Evolutionary conservation across 2,329 filamentous ascomycete species (phyloP).

Genomic region (Trematosphaeria pertusa): DNA sequence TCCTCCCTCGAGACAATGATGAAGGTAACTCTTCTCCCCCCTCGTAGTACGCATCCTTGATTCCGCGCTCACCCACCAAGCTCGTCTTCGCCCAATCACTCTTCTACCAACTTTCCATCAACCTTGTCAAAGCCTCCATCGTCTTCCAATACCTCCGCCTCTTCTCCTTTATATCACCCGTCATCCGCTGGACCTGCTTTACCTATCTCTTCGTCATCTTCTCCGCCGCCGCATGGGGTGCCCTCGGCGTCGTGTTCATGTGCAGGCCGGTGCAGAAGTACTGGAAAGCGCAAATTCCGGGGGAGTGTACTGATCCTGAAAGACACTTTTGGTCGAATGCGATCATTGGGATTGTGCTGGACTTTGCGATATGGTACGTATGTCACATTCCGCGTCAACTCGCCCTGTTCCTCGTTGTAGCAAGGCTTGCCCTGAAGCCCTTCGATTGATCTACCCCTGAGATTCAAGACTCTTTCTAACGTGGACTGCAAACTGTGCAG

Average conservation of each 20-base stretch:
- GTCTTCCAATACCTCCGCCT: slow-evolving; percentile 38
- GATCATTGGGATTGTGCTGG: slow-evolving; percentile 36
- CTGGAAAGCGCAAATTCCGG: slow-evolving; percentile 25
- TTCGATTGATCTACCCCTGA: too few species aligned
- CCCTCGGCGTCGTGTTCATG: slow-evolving; percentile 37
- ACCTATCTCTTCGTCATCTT: slow-evolving; percentile 24
- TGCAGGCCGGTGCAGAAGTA: slow-evolving; percentile 35
- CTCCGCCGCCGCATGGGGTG: slow-evolving; percentile 31
- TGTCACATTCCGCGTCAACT: too few species aligned
- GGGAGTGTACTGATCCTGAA: slow-evolving; percentile 33
- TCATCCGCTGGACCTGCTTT: slow-evolving; percentile 21
- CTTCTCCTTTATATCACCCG: slow-evolving; percentile 21
- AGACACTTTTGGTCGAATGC: slow-evolving; percentile 34
- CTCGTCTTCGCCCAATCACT: slow-evolving; percentile 39
- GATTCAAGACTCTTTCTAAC: too few species aligned
- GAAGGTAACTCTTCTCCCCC: slow-evolving; percentile 17
- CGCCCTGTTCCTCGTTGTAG: too few species aligned
- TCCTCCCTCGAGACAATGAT: slow-evolving; percentile 21
- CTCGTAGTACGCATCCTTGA: background rate
- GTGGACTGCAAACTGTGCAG: too few species aligned
- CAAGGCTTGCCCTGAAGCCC: too few species aligned
- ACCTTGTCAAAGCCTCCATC: slow-evolving; percentile 43
- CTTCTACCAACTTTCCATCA: slow-evolving; percentile 40
- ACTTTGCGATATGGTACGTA: slow-evolving; percentile 41
- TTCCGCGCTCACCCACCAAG: slow-evolving; percentile 17